phyloP scores from a whole-genome alignment of 2,329 filamentous ascomycete species.

The Penicillium olsonii region DNA sequence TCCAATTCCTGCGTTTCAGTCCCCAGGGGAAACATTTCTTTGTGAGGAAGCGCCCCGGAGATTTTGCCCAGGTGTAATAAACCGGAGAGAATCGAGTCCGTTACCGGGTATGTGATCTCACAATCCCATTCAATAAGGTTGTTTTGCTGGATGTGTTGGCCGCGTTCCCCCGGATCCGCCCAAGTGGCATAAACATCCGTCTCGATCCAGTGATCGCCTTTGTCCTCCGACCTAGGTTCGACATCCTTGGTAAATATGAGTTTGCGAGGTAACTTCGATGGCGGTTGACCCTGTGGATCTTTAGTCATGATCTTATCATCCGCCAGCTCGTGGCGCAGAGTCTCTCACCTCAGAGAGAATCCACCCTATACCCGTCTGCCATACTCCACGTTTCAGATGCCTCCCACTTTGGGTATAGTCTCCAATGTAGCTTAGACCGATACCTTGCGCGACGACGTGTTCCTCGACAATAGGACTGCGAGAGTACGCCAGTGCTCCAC shows the following conservation, averaged over 20 bases:
- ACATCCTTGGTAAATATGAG: background rate
- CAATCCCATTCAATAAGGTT: background rate
- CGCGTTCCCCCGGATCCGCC: background rate
- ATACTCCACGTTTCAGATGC: background rate
- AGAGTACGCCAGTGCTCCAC: background rate
- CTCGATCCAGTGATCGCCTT: background rate
- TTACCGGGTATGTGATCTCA: background rate
- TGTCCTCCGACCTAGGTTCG: background rate
- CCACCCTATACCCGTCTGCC: background rate
- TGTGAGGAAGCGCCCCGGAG: background rate
- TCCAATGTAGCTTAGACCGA: background rate
- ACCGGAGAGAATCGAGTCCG: background rate
- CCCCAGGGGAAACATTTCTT: background rate
- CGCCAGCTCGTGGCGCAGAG: background rate
- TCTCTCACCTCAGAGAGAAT: background rate
- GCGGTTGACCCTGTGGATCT: background rate
- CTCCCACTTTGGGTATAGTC: background rate
- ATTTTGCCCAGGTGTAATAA: background rate
- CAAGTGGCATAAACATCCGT: background rate
- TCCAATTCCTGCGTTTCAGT: background rate
- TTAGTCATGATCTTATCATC: background rate
- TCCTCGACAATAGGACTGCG: background rate
- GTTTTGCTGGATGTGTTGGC: background rate
- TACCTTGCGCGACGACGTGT: background rate
- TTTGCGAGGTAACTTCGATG: background rate